A percentile compares a stretch with the other conserved stretches of the same genome.
Conservation (phyloP, 208 protist species). For the Leptomonas pyrrhocoris region DNA sequence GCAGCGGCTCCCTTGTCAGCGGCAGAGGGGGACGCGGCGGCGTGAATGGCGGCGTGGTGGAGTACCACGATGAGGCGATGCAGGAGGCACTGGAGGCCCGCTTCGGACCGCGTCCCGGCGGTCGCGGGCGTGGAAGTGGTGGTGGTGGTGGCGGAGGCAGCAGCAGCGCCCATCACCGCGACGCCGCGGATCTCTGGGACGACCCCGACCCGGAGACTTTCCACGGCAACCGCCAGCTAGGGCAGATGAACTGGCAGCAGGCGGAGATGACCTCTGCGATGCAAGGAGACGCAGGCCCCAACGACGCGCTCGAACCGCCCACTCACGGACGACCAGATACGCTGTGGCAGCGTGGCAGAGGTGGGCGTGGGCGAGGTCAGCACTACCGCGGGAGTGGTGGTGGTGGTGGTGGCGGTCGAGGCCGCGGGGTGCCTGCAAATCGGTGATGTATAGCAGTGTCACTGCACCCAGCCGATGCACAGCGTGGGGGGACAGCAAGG, state of each 20-base stretch:
- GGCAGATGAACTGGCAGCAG: slow-evolving; percentile 83
- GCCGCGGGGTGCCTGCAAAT: slow-evolving; percentile 9
- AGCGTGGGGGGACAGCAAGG: not conserved
- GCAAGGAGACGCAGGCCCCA: slow-evolving; percentile 19
- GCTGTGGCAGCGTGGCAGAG: slow-evolving; percentile 25
- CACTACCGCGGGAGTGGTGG: slow-evolving; percentile 17
- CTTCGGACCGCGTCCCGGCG: slow-evolving; percentile 43
- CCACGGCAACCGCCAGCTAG: slow-evolving; percentile 63
- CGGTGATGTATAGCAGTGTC: not conserved
- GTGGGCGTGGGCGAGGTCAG: slow-evolving; percentile 9
- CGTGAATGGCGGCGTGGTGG: slow-evolving; percentile 6
- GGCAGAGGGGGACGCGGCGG: slow-evolving; percentile 22
- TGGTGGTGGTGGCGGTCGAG: slow-evolving; percentile 16
- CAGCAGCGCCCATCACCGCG: slow-evolving; percentile 13
- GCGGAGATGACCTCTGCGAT: slow-evolving; percentile 40
- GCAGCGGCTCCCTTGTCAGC: slow-evolving; percentile 21
- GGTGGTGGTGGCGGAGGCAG: slow-evolving; percentile 1
- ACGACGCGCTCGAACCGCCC: slow-evolving; percentile 20
- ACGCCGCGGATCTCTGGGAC: slow-evolving; percentile 69
- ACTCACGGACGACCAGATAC: slow-evolving; percentile 19
- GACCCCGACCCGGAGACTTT: slow-evolving; percentile 78
- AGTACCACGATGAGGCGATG: slow-evolving; percentile 26
- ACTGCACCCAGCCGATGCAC: not conserved
- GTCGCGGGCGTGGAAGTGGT: slow-evolving; percentile 23
- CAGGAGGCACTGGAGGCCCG: slow-evolving; percentile 37